Base-by-base conservation (phyloP, 2,329 filamentous ascomycete species). In the Pseudohalonectria lignicola region DNA sequence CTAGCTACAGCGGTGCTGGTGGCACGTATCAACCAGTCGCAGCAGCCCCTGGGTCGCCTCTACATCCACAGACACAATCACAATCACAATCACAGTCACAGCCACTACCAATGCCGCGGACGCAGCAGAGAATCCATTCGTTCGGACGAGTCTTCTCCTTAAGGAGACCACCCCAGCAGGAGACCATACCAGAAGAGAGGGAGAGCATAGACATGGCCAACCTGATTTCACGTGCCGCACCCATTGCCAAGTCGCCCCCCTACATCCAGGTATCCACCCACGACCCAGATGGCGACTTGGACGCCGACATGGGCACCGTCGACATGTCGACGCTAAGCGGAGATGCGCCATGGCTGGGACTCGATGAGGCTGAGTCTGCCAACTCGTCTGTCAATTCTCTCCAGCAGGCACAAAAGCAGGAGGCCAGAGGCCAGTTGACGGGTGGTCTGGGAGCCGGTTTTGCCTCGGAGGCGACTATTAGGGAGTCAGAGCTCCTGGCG, bases 391-490 rank as follows among this genome's bases (percentile, higher is more conserved):
- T n/a, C n/a, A 26, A 26, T 7, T 26, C 5, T 12, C 8, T 71
- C 71, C 36, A 43, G 68, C 30, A 61, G 53, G 42, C 56, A 56
- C 68, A 72, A 46, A 57, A 63, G 30, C 64, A 73, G 43, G 75
- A 79, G 48, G 66, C 71, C 2, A 62, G 56, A 7, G 74, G 74
- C 2, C 62, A 58, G 26, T 54, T 79, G 19, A 78, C 73, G 0
- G 71, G 73, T n/a, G 76, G 75, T 0, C 47, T 79, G 10, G 75
- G 76, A 2, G 55, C 59, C 25, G 76, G 75, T 2, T 68, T 72
- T 43, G 61, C 53, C 19, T 62, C 71, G 0, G 61, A 66, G 19
- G 54, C 61, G 3, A 66, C 53, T 2, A 56, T 79, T 15, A 66
- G 55, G 17, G 65, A 68, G 46, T 62, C 62, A 0, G 67, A 75